Percentiles rank a stretch among this genome's conserved stretches.
These are phyloP conservation scores for Ophiostoma piceae DNA, from an alignment of 2,329 filamentous ascomycete species.

Conservation along the genomic window DNA sequence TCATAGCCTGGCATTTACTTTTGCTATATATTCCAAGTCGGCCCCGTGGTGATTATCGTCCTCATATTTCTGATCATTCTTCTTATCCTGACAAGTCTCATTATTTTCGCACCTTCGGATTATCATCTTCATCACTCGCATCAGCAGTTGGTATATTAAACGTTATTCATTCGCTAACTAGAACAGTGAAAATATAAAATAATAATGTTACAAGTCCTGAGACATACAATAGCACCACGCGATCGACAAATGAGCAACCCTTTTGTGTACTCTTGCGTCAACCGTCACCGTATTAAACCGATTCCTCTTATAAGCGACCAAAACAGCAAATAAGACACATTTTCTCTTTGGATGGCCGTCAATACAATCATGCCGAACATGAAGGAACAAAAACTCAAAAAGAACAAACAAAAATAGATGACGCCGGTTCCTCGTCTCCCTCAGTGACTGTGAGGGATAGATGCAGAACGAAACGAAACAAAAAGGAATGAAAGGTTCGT, in stretches of 20 bases:
- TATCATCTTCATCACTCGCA: not conserved
- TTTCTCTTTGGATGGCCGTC: not conserved
- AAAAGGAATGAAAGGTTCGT: constrained; percentile 7
- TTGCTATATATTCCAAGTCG: not conserved
- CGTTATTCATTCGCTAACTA: constrained; percentile 11
- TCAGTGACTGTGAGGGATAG: not conserved
- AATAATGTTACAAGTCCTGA: constrained; percentile 8
- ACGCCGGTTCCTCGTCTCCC: not conserved
- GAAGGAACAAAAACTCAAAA: not conserved
- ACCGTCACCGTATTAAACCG: not conserved
- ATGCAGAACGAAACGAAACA: not conserved
- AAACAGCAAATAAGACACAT: not conserved
- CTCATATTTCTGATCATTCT: no score
- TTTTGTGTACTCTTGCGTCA: not conserved
- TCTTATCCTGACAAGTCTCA: no score
- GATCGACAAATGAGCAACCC: not conserved
- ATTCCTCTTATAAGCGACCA: not conserved
- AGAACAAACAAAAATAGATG: not conserved
- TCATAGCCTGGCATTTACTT: not conserved
- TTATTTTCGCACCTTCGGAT: no score
- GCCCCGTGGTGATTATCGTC: not conserved
- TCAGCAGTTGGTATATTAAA: not conserved
- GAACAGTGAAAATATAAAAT: not conserved
- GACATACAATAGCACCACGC: not conserved
- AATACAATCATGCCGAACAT: not conserved